phyloP scores from a whole-genome alignment of 2,329 filamentous ascomycete species.

The Thelonectria discophora region DNA sequence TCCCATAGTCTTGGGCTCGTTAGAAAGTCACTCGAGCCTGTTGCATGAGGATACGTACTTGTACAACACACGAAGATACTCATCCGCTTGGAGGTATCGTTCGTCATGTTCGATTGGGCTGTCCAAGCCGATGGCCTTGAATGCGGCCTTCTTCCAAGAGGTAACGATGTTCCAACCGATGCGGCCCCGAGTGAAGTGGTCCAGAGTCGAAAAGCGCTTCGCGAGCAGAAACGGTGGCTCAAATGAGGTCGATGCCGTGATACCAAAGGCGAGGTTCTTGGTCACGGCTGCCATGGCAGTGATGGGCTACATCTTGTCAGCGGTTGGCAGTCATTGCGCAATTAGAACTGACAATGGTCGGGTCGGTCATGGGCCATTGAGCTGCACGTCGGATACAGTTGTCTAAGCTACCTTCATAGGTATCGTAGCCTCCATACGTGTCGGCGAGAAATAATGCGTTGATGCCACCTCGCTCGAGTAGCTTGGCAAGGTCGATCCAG shows the following conservation, averaged over 20 bases:
- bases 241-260: constrained; percentile 70
- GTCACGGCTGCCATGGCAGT: constrained; percentile 73
- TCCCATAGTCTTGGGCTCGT: constrained; percentile 56
- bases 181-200: constrained; percentile 68
- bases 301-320: constrained; percentile 57
- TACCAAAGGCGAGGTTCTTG: constrained; percentile 69
- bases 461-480: constrained; percentile 69
- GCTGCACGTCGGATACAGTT: constrained; percentile 69
- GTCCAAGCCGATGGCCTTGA: constrained; percentile 69
- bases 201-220: constrained; percentile 68
- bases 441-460: constrained; percentile 73
- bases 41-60: constrained; percentile 54
- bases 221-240: constrained; percentile 70
- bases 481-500: constrained; percentile 70
- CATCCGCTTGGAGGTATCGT: constrained; percentile 68
- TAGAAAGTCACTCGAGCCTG: background rate
- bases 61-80: constrained; percentile 69
- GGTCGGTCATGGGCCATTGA: constrained; percentile 73
- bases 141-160: constrained; percentile 60
- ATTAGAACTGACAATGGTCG: constrained; percentile 61
- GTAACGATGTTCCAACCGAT: constrained; percentile 76
- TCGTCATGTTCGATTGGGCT: constrained; percentile 68
- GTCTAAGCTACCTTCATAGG: constrained; percentile 66
- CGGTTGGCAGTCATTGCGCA: too few species aligned
- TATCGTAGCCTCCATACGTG: constrained; percentile 71